These are phyloP conservation scores for Fusarium beomiforme DNA, from an alignment of 2,329 filamentous ascomycete species.

Conservation along the genomic window DNA sequence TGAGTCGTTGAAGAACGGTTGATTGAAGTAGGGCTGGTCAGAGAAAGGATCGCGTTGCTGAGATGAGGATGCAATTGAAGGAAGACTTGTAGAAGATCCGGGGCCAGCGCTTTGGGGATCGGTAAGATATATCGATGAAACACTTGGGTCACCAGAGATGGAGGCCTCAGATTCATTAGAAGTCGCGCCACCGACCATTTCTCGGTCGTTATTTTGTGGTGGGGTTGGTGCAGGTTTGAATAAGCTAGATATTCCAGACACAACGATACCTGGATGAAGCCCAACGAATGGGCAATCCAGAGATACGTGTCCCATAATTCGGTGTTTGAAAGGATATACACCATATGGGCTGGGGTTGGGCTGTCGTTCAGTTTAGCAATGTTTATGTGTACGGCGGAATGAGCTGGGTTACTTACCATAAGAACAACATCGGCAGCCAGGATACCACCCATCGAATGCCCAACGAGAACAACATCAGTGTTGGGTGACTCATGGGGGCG, in stretches of 20 bases:
- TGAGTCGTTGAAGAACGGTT: slow-evolving; percentile 79
- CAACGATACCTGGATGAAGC: slow-evolving; percentile 87
- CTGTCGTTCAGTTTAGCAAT: slow-evolving; percentile 22
- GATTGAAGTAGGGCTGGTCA: slow-evolving; percentile 80
- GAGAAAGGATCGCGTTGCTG: slow-evolving; percentile 67
- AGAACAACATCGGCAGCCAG: slow-evolving; percentile 82
- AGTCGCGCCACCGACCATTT: neutral
- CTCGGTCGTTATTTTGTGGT: slow-evolving; percentile 17
- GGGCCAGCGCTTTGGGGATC: slow-evolving; percentile 27
- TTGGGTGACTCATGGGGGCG: slow-evolving; percentile 76
- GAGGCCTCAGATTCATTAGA: slow-evolving; percentile 9
- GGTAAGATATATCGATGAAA: slow-evolving; percentile 34
- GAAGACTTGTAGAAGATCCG: slow-evolving; percentile 29
- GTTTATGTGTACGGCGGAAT: neutral
- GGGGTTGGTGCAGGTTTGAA: slow-evolving; percentile 63
- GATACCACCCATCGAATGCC: slow-evolving; percentile 91
- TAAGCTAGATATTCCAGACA: slow-evolving; percentile 82
- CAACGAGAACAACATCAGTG: slow-evolving; percentile 84
- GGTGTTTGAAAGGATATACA: slow-evolving; percentile 69
- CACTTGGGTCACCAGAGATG: slow-evolving; percentile 11
- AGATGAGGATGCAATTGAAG: slow-evolving; percentile 32
- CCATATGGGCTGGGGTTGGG: slow-evolving; percentile 48
- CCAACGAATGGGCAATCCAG: slow-evolving; percentile 90
- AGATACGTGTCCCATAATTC: slow-evolving; percentile 81
- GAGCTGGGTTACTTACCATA: slow-evolving; percentile 58